These are phyloP conservation scores for Asterochloris sp. DNA, from an alignment of 139 green algal genomes.

Conservation along the genomic window DNA sequence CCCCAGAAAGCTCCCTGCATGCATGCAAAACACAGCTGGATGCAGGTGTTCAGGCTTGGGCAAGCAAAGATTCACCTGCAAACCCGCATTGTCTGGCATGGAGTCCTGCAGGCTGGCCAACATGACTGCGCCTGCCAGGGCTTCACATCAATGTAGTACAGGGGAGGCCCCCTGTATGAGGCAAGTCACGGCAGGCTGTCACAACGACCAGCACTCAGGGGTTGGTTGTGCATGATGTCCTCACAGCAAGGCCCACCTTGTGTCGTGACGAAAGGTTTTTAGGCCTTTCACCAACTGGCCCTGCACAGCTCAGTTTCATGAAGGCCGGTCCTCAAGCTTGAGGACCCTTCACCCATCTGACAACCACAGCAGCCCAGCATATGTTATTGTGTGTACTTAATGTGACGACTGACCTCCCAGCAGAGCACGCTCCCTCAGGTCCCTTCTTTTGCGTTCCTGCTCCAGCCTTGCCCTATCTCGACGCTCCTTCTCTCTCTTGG, in stretches of 20 bases:
- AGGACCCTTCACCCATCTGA: not conserved
- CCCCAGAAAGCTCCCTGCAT: slow-evolving; percentile 7
- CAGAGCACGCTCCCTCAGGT: slow-evolving; percentile 2
- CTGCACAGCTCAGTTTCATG: not conserved
- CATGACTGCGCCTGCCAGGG: not conserved
- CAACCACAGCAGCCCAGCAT: too few species aligned
- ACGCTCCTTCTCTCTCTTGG: slow-evolving; percentile 9
- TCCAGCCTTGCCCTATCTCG: slow-evolving; percentile 3
- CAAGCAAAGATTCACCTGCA: not conserved
- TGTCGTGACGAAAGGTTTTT: not conserved
- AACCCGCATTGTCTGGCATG: not conserved
- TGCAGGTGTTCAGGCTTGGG: not conserved
- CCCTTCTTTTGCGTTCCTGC: slow-evolving; percentile 7
- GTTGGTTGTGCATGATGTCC: too few species aligned
- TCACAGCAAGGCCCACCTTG: not conserved
- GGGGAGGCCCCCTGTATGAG: not conserved
- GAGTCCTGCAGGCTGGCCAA: not conserved
- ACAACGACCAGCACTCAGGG: too few species aligned
- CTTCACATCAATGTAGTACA: not conserved
- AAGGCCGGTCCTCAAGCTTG: not conserved
- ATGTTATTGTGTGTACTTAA: too few species aligned
- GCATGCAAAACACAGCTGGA: not conserved
- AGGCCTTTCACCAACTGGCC: not conserved
- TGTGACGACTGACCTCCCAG: not conserved
- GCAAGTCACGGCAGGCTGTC: not conserved